A percentile compares a stretch with the other conserved stretches of the same genome.
phyloP scores from a whole-genome alignment of 768 basidiomycete genomes.

The Hygrocybe coccinea region DNA sequence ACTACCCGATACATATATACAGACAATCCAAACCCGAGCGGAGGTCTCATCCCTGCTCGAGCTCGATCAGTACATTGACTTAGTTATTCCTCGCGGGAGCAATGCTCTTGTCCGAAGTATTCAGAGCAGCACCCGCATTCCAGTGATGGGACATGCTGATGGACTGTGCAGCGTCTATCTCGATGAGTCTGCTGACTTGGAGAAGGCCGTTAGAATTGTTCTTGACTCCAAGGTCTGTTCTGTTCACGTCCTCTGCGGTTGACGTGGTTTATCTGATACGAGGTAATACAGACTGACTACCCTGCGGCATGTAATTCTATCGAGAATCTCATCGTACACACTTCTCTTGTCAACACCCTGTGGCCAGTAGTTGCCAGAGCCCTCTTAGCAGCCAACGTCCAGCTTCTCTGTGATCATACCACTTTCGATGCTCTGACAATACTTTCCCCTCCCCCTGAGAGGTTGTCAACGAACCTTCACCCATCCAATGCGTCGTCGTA shows the following conservation, averaged over 20 bases:
- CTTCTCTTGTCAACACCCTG: conserved; percentile 58
- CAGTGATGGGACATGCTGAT: conserved; percentile 99
- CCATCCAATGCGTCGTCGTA: conserved; percentile 62
- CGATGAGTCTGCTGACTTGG: conserved; percentile 71
- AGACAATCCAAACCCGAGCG: conserved; percentile 84
- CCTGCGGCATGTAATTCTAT: conserved; percentile 93
- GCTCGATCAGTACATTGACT: conserved; percentile 89
- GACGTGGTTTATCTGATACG: neutral
- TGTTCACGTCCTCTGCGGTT: neutral
- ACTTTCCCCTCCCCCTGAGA: conserved; percentile 32
- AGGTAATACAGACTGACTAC: conserved; percentile 66
- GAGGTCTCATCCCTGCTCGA: conserved; percentile 85
- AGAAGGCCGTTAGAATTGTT: conserved; percentile 77
- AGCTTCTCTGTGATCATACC: conserved; percentile 71
- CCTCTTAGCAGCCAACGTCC: conserved; percentile 63
- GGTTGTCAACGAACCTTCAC: conserved; percentile 44
- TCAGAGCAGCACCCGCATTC: conserved; percentile 84
- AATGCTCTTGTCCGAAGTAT: conserved; percentile 85
- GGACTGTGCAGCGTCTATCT: conserved; percentile 89
- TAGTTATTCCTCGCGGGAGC: conserved; percentile 95
- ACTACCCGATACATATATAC: conserved; percentile 78
- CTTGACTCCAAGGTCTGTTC: conserved; percentile 82
- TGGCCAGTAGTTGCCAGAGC: conserved; percentile 80
- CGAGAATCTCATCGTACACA: conserved; percentile 86
- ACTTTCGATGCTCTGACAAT: conserved; percentile 54